phyloP scores from a whole-genome alignment of 805 yeast genomes.

The Jamesozyma gamospora region DNA sequence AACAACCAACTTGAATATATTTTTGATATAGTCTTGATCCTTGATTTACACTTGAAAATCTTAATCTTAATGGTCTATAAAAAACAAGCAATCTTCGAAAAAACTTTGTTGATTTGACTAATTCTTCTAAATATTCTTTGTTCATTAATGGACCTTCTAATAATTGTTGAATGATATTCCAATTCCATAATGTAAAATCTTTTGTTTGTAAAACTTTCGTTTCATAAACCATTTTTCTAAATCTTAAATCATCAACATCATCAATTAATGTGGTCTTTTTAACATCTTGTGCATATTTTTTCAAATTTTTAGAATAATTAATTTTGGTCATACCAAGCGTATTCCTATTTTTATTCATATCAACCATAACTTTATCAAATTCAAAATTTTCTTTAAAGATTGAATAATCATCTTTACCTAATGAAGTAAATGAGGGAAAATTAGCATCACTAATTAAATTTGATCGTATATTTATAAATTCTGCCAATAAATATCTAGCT shows the following conservation, averaged over 20 bases:
- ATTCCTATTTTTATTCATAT: conserved; percentile 31
- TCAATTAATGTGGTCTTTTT: conserved; percentile 18
- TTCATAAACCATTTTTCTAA: conserved; percentile 54
- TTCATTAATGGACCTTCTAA: conserved; percentile 75
- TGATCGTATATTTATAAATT: conserved; percentile 45
- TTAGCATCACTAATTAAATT: conserved; percentile 33
- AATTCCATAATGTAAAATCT: conserved; percentile 77
- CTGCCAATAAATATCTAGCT: conserved; percentile 55
- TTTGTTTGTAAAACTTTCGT: conserved; percentile 71
- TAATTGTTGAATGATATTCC: conserved; percentile 64
- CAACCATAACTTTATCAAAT: conserved; percentile 37
- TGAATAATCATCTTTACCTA: neutral
- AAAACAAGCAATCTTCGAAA: conserved; percentile 77
- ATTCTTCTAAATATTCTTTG: conserved; percentile 66
- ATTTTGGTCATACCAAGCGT: conserved; percentile 27
- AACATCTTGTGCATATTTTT: conserved; percentile 15
- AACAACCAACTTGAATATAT: conserved; percentile 66
- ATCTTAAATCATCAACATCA: conserved; percentile 51
- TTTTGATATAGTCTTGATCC: conserved; percentile 40
- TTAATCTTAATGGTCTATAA: conserved; percentile 80
- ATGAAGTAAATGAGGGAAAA: conserved; percentile 2
- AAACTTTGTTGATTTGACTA: conserved; percentile 70
- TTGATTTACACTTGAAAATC: conserved; percentile 51
- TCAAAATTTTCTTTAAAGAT: conserved; percentile 30
- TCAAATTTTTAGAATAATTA: conserved; percentile 17